phyloP scores from a whole-genome alignment of 768 basidiomycete species.

The Amanita polypyramis region DNA sequence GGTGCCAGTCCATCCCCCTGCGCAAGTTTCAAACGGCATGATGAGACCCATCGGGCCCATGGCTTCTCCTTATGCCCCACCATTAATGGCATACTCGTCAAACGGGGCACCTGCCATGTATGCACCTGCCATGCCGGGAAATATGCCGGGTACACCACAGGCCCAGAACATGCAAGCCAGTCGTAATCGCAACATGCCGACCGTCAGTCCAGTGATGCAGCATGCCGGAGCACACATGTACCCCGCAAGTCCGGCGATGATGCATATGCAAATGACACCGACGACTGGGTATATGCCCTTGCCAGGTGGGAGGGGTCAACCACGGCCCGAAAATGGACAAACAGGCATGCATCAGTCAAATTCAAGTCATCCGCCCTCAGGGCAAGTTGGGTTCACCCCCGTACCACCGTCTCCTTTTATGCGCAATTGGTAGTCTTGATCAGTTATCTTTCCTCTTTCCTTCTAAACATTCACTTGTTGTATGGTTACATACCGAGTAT shows the following conservation, averaged over 20 bases:
- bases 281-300: conserved; percentile 37
- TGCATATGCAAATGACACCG: conserved; percentile 18
- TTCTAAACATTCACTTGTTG: conserved; percentile 17
- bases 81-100: conserved; percentile 56
- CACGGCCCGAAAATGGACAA: conserved; percentile 36
- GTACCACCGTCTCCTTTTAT: conserved; percentile 30
- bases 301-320: conserved; percentile 37
- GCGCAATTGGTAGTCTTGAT: conserved; percentile 37
- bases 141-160: conserved; percentile 30
- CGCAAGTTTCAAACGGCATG: conserved; percentile 38
- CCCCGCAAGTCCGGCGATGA: conserved; percentile 53
- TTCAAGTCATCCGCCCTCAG: conserved; percentile 19
- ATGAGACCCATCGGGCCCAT: conserved; percentile 45
- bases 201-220: conserved; percentile 68
- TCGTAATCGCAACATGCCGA: conserved; percentile 43
- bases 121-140: conserved; percentile 21
- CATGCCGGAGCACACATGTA: conserved; percentile 54
- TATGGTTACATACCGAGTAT: conserved; percentile 29
- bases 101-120: conserved; percentile 43
- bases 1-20: conserved; percentile 41
- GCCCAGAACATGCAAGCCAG: conserved; percentile 26
- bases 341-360: conserved; percentile 29
- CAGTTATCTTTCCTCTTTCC: conserved; percentile 10
- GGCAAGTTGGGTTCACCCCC: conserved; percentile 30
- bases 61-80: conserved; percentile 53